Base-by-base conservation (phyloP, 305 asterid species). In the Striga hermonthica region DNA sequence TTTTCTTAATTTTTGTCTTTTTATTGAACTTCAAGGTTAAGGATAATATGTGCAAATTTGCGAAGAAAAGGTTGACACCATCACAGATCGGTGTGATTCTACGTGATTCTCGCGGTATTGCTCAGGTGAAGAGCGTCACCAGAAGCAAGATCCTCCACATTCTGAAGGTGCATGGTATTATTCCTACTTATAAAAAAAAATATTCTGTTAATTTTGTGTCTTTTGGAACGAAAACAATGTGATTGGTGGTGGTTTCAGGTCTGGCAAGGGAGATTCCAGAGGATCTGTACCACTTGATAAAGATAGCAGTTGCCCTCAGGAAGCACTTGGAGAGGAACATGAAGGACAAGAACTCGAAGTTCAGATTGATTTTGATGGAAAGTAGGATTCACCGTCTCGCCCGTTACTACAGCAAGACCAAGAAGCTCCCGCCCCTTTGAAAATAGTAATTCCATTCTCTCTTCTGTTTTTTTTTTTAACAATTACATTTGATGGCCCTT, bases 231-330 rank as follows among this genome's bases (percentile, higher is more conserved):
- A 4, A 31, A 41, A n/a, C 65, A 0, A 9, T 48, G 10, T 14
- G 60, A 60, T 60, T 41, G 9, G 31, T 3, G 44, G n/a, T 62
- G 64, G 12, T 28, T 13, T 34, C 73, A 84, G 95, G 85, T 34
- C 91, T 87, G 78, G 95, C 86, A 10, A 92, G 92, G n/a, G 92
- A 87, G 81, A 85, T 87, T 67, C 95, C 95, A 0, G 95, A 87
- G 76, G 92, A 87, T 74, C 69, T 84, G 63, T 87, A 87, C 65
- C 89, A 83, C 66, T 67, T 87, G 81, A 84, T 87, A 34, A 87
- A 87, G 87, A 87, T 81, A 76, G 95, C 95, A 0, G 92, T 87
- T 4, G 92, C 95, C 1, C 80, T 85, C 48, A 74, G 95, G 79
- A 87, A 87, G 82, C 95, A 87, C 73, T 76, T 87, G 82, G 95